Base-by-base conservation (phyloP, 2,329 filamentous ascomycete species). In the Monosporascus sp. region DNA sequence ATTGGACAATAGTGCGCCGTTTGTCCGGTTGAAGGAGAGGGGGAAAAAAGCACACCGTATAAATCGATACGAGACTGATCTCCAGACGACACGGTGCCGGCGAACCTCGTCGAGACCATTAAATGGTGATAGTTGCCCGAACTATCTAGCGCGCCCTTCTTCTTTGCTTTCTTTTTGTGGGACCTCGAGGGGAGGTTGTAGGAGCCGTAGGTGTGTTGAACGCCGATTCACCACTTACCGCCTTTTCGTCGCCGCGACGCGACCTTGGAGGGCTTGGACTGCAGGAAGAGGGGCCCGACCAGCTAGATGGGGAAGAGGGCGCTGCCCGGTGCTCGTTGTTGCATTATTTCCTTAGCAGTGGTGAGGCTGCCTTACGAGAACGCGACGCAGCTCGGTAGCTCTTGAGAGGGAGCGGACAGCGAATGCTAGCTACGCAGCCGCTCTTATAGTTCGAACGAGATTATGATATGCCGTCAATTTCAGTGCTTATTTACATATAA, bases 31-130 rank as follows among this genome's bases (percentile, higher is more conserved):
- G 27, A 31, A 35, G 31, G 31, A 14, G 31, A 35, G 31, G 4
- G 38, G 50, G 50, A 52, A 56, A 43, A 41, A 36, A 51, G 51
- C 36, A 20, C 20, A 1, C 45, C 44, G 20, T 37, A 17, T 5
- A 48, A 56, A 45, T 53, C 46, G 11, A 14, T 4, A 35, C 9
- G 4, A 35, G 31, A 14, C 9, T 35, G 3, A 14, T 14, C 31
- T 14, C 31, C 9, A 35, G 31, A 35, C 9, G 5, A 35, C 4
- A 35, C 31, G 9, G 2, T 14, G 9, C 14, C 31, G 31, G 31
- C 31, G 31, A 14, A 14, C 31, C 31, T 35, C 17, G n/a, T 15
- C 17, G 6, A 14, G 39, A 43, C 22, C 18, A 24, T 14, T 18
- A 3, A 18, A 20, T 5, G 39, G 15, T 6, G 18, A 22, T 24